A percentile compares a stretch with the other conserved stretches of the same genome.
phyloP scores from a whole-genome alignment of 176 grass and related monocot species.

The Carex scoparia region DNA sequence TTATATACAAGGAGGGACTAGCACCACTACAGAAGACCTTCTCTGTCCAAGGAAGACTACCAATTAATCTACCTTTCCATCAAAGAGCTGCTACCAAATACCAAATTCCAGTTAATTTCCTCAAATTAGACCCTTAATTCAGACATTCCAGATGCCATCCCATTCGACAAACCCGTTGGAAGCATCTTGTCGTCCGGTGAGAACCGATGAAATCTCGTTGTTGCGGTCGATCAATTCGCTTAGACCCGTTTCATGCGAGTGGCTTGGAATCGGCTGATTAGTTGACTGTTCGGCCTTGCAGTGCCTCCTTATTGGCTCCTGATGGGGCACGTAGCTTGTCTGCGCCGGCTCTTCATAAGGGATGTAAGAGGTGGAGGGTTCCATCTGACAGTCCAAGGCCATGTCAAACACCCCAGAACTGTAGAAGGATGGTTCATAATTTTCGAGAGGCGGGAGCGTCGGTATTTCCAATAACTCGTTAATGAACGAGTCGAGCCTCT shows the following conservation, averaged over 20 bases:
- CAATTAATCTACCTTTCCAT: background rate
- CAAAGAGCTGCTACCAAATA: constrained; percentile 1
- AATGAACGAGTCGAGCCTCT: constrained; percentile 40
- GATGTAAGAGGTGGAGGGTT: constrained; percentile 23
- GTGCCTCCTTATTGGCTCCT: constrained; percentile 52
- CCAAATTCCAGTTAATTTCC: background rate
- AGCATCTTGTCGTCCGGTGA: constrained; percentile 25
- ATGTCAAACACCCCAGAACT: constrained; percentile 20
- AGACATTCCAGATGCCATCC: constrained; percentile 53
- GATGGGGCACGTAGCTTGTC: constrained; percentile 22
- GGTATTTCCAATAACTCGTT: constrained; percentile 47
- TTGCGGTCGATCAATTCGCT: constrained; percentile 41
- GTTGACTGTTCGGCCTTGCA: constrained; percentile 68
- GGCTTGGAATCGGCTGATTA: constrained; percentile 47
- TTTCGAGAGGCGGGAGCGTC: constrained; percentile 55
- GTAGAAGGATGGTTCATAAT: constrained; percentile 18
- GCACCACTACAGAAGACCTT: background rate
- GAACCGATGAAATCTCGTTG: constrained; percentile 80
- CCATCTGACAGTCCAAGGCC: constrained; percentile 33
- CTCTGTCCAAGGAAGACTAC: background rate
- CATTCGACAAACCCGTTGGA: constrained; percentile 36
- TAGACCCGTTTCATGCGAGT: constrained; percentile 57
- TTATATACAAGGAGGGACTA: constrained; percentile 19
- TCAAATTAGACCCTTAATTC: constrained; percentile 20
- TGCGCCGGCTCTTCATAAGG: constrained; percentile 26